phyloP scores from a whole-genome alignment of 148 eudicot genomes.

The Amaranthus palmeri region DNA sequence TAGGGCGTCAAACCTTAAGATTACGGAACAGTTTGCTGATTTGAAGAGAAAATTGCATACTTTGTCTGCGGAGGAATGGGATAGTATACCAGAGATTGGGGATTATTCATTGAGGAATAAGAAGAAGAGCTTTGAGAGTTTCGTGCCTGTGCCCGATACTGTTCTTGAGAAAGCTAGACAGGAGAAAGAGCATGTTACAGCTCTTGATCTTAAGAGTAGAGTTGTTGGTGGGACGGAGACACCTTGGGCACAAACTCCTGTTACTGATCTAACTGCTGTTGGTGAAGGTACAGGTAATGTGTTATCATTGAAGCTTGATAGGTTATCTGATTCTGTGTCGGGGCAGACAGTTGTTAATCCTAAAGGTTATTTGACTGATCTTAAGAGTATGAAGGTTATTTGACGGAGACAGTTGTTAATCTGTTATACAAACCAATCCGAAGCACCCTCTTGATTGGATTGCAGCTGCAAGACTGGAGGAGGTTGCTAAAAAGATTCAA shows the following conservation, averaged over 20 bases:
- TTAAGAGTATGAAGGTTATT: constrained; percentile 95
- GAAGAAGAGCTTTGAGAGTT: constrained; percentile 90
- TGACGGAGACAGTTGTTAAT: too few species aligned
- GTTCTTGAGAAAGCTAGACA: constrained; percentile 93
- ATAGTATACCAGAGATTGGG: constrained; percentile 84
- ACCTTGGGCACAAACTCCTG: constrained; percentile 88
- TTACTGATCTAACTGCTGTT: constrained; percentile 91
- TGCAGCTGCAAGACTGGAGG: constrained; percentile 93
- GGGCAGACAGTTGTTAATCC: constrained; percentile 92
- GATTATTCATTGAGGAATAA: constrained; percentile 88
- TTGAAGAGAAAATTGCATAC: constrained; percentile 76
- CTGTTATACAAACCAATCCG: constrained; percentile 79
- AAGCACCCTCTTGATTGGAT: constrained; percentile 98
- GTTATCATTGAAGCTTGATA: constrained; percentile 76
- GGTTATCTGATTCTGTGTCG: constrained; percentile 78
- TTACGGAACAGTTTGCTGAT: constrained; percentile 89
- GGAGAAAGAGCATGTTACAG: constrained; percentile 84
- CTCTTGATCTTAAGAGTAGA: constrained; percentile 88
- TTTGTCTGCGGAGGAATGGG: constrained; percentile 69
- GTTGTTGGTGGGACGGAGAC: constrained; percentile 86
- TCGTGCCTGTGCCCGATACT: constrained; percentile 87
- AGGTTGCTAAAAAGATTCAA: constrained; percentile 83
- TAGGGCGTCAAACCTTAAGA: constrained; percentile 77
- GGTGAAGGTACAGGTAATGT: constrained; percentile 99
- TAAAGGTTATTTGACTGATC: constrained; percentile 83